Base-by-base conservation (phyloP, 2,329 filamentous ascomycete genomes). In the Colletotrichum eleusines region DNA sequence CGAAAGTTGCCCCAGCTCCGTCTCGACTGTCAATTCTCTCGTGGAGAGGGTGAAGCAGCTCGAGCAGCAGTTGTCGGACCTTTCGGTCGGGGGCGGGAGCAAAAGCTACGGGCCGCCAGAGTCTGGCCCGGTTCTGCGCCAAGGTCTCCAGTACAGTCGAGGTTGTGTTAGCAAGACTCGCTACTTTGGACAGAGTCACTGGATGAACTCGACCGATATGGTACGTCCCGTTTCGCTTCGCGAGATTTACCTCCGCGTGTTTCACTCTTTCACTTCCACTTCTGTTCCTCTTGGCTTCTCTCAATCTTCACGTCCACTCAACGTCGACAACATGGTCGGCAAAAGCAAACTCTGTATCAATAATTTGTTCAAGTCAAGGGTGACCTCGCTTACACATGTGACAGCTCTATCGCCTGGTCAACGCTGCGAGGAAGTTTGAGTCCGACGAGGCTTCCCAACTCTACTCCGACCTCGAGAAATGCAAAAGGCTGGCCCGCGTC, bases 131-230 rank as follows among this genome's bases (percentile, higher is more conserved):
- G 44, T 57, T 1, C 48, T 64, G 20, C 54, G 35, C 1, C 58
- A 71, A 9, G 68, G 68, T 16, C 28, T 71, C n/a, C 68, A 51
- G 26, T 71, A 71, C 16, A 71, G 64, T 16, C 69, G 73, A 20
- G 81, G 81, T 1, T 78, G 76, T 6, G 75, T 85, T 18, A 81
- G 81, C 40, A 85, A 85, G 73, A 83, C 81, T 3, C 77, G 82
- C 5, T 85, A 84, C 73, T 82, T 84, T 59, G 83, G 82, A 0
- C 83, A 85, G 63, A 87, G 84, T 62, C 86, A 88, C 74, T 88
- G 86, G 85, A 81, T 84, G 77, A 83, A 84, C 54, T 79, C 80
- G 5, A 76, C 81, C 20, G 77, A 80, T 54, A 78, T 83, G 75
- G 84, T 86, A 76, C 72, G 80, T 63, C 1, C 0, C 0, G 14